Evolutionary conservation across 345 rosid genomes (phyloP), one percentile per base, ranked within the genome.

Genomic region (Populus davidiana): DNA sequence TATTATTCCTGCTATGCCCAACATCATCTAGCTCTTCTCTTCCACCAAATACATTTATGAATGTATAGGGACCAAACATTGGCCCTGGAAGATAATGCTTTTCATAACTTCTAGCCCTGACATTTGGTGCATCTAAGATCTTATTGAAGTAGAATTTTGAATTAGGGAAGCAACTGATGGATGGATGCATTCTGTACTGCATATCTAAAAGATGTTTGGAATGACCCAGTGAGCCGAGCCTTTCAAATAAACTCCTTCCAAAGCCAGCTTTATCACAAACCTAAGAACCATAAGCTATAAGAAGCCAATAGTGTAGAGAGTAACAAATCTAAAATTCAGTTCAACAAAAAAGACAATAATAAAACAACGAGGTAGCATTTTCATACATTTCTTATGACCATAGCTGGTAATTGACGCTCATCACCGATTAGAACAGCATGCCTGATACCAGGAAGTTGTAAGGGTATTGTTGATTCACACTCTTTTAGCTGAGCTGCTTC

Each of bases 171-270:
- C 4, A 63, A 75, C 94, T 88, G 23, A 93, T 91, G 0, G 85
- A 78, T 8, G 96, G 98, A 84, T 93, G 98, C 98, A 93, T 93
- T 29, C 97, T 80, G 77, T 91, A 90, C 76, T 91, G 97, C 47
- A 83, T 84, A 70, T 86, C 75, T 8, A 93, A 74, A 35, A 88
- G 85, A 49, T 90, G 91, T 62, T 86, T 91, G 3, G 77, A 1
- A 21, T 89, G 83, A 16, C 86, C 89, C 50, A 88, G 72, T 0
- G 70, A 10, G 50, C 77, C 87, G 76, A 92, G 76, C 77, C 97
- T 90, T 49, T 88, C 90, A 75, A 91, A 91, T 71, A 91, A 87
- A 81, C 97, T 93, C 81, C 92, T 88, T 17, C 97, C 88, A 1
- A 90, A 87, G 18, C 81, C 81, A 5, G 81, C 91, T 66, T 21